Conservation (phyloP, 2,329 filamentous ascomycete genomes). For the Calonectria honghensis region DNA sequence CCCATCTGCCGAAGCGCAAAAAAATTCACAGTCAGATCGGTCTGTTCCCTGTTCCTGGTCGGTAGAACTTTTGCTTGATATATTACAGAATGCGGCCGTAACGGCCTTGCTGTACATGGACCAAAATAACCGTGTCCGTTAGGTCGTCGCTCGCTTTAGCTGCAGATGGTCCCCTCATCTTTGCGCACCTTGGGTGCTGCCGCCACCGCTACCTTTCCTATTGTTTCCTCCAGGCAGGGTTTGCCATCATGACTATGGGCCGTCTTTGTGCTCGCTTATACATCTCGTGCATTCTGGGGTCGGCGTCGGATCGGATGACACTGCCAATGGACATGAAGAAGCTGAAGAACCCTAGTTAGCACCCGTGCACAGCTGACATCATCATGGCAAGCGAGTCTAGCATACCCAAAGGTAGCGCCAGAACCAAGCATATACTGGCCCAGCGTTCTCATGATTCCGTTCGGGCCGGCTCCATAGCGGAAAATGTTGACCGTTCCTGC, state of each 20-base stretch:
- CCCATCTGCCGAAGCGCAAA: conserved; percentile 12
- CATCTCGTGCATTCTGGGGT: conserved; percentile 82
- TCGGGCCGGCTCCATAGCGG: conserved; percentile 92
- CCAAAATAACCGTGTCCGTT: conserved; percentile 50
- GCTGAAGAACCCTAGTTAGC: conserved; percentile 61
- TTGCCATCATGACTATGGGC: conserved; percentile 77
- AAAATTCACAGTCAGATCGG: conserved; percentile 44
- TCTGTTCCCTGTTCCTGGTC: conserved; percentile 41
- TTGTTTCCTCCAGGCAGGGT: conserved; percentile 61
- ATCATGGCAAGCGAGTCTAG: conserved; percentile 17
- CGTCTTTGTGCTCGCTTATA: conserved; percentile 84
- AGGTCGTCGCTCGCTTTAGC: conserved; percentile 54
- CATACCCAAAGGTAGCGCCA: conserved; percentile 94
- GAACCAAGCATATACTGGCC: conserved; percentile 98
- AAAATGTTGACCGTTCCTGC: conserved; percentile 95
- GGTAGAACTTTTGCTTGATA: conserved; percentile 52
- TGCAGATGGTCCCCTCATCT: conserved; percentile 45
- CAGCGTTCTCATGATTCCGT: conserved; percentile 94
- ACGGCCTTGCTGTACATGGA: conserved; percentile 53
- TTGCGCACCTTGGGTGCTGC: conserved; percentile 29
- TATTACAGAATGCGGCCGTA: conserved; percentile 55
- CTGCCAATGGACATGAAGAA: conserved; percentile 99
- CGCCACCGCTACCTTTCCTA: conserved; percentile 37
- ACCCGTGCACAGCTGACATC: conserved; percentile 24
- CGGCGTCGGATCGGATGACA: conserved; percentile 93